A percentile compares a stretch with the other conserved stretches of the same genome.
Conservation (phyloP, 2,329 filamentous ascomycete species). For the Fusarium secorum region DNA sequence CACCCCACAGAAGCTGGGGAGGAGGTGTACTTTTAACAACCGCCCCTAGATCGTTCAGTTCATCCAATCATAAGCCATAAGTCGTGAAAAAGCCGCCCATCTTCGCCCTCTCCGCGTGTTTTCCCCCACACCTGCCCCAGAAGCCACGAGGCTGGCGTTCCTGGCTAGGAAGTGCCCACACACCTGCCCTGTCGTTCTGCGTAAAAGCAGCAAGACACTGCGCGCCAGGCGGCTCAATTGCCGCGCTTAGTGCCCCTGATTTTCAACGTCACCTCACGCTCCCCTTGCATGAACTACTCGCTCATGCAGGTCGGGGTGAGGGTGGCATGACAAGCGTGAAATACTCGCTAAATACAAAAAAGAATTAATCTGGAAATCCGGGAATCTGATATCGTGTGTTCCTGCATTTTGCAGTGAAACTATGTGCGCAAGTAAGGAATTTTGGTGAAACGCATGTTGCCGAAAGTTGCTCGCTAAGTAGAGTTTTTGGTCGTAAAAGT, state of each 20-base stretch:
- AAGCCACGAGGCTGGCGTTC: constrained; percentile 41
- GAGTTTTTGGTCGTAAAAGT: constrained; percentile 29
- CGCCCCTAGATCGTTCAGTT: constrained; percentile 45
- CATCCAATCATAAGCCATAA: constrained; percentile 65
- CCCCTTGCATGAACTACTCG: constrained; percentile 35
- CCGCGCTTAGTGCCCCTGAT: constrained; percentile 43
- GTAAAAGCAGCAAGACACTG: constrained; percentile 54
- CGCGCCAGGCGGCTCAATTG: constrained; percentile 49
- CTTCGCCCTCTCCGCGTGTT: constrained; percentile 17
- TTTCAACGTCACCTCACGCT: constrained; percentile 43
- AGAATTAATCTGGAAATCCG: constrained; percentile 27
- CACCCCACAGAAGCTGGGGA: constrained; percentile 41
- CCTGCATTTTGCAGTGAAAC: constrained; percentile 32
- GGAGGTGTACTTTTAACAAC: constrained; percentile 57
- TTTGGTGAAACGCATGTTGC: constrained; percentile 22
- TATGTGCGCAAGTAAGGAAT: constrained; percentile 28
- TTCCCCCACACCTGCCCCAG: constrained; percentile 39
- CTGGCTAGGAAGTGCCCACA: constrained; percentile 38
- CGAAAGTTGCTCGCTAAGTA: constrained; percentile 34
- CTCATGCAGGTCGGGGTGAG: constrained; percentile 34
- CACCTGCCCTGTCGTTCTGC: constrained; percentile 37
- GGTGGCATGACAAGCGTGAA: constrained; percentile 29
- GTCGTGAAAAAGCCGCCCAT: constrained; percentile 54
- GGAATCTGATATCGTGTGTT: constrained; percentile 28
- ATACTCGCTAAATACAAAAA: constrained; percentile 22